Evolutionary conservation across 1,284 basidiomycete species (phyloP).

Genomic region (Tylopilus orsonianus): DNA sequence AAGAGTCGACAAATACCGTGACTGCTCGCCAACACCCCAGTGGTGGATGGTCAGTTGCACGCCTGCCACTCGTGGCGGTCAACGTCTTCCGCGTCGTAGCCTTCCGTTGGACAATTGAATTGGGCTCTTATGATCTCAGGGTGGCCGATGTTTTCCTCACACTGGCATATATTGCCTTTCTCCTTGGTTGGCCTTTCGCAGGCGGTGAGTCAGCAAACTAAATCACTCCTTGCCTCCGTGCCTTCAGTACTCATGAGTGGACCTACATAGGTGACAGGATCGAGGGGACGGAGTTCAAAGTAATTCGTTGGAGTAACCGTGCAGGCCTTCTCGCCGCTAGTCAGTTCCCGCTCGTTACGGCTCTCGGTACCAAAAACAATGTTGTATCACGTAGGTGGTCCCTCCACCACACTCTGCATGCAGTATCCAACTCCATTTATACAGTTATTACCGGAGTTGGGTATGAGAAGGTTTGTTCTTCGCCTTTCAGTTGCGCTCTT

Average conservation of each 20-base stretch:
- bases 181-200: constrained; percentile 50
- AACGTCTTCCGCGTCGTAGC: constrained; percentile 48
- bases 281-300: constrained; percentile 36
- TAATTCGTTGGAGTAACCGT: constrained; percentile 47
- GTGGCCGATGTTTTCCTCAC: constrained; percentile 48
- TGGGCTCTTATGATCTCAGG: constrained; percentile 47
- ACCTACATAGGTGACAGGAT: constrained; percentile 37
- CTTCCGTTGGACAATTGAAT: constrained; percentile 48
- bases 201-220: constrained; percentile 40
- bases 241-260: background rate
- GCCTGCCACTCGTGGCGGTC: constrained; percentile 38
- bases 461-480: constrained; percentile 51
- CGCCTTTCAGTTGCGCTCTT: background rate
- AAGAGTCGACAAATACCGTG: constrained; percentile 17
- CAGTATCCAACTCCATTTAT: background rate
- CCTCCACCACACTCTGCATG: background rate
- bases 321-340: constrained; percentile 50
- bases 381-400: constrained; percentile 49
- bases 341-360: constrained; percentile 63
- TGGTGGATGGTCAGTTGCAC: constrained; percentile 20
- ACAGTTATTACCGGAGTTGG: constrained; percentile 59
- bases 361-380: constrained; percentile 66
- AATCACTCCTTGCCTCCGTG: background rate
- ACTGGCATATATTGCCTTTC: constrained; percentile 42
- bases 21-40: background rate